A percentile compares a stretch with the other conserved stretches of the same genome.
Evolutionary conservation across 768 basidiomycete species (phyloP).

Genomic region (Naganishia antarctica): DNA sequence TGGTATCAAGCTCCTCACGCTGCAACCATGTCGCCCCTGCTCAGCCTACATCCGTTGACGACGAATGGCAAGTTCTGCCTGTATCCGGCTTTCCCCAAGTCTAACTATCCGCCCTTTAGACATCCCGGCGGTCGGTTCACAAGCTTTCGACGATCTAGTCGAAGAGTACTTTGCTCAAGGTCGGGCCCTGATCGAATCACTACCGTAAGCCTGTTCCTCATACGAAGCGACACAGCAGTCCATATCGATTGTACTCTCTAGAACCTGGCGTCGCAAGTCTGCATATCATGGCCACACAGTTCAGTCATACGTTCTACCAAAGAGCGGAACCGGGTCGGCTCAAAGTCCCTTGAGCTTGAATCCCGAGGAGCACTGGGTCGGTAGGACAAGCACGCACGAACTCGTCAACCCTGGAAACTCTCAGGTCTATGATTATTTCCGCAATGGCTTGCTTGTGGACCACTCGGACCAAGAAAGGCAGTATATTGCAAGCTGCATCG

Average conservation of each 20-base stretch:
- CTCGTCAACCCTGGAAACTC: no score
- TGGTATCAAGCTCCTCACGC: background rate
- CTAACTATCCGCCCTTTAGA: slow-evolving; percentile 32
- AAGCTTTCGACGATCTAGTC: slow-evolving; percentile 33
- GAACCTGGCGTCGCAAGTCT: slow-evolving; percentile 36
- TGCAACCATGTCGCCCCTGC: background rate
- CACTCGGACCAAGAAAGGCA: slow-evolving; percentile 42
- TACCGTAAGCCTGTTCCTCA: slow-evolving; percentile 32
- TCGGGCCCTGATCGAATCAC: slow-evolving; percentile 30
- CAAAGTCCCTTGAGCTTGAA: background rate
- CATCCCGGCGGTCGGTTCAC: background rate
- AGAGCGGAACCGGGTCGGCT: background rate
- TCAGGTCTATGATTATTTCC: background rate
- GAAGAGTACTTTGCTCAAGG: slow-evolving; percentile 35
- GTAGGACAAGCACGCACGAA: slow-evolving; percentile 1
- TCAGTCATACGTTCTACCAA: slow-evolving; percentile 33
- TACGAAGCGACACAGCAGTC: background rate
- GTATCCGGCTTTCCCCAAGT: background rate
- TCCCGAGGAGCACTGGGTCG: slow-evolving; percentile 4
- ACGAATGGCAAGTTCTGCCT: background rate
- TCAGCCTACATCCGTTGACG: background rate
- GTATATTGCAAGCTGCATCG: slow-evolving; percentile 44
- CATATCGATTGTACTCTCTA: slow-evolving; percentile 7
- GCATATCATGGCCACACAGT: slow-evolving; percentile 34
- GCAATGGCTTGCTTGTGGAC: slow-evolving; percentile 24